Evolutionary conservation across 139 green algal genomes (phyloP).

Genomic region (Closterium sp.): DNA sequence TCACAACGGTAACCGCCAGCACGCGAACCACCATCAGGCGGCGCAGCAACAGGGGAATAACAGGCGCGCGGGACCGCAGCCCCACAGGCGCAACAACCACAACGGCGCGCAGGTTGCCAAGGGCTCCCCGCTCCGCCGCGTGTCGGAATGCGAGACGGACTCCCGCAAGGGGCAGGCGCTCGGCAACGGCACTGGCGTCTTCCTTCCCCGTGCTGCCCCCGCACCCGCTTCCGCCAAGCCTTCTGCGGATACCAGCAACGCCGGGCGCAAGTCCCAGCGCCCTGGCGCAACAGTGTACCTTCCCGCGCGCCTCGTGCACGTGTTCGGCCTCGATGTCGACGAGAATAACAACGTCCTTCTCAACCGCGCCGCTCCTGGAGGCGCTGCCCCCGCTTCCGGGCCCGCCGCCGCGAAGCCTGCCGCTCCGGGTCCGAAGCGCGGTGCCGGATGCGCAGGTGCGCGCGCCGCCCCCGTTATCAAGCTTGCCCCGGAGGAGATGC

Average conservation of each 20-base stretch:
- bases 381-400: not conserved
- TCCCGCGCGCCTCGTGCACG: constrained; percentile 6
- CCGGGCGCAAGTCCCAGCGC: not conserved
- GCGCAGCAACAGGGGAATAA: not conserved
- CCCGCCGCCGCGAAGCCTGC: not conserved
- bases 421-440: not conserved
- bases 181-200: constrained; percentile 2
- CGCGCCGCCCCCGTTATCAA: not conserved
- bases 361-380: not conserved
- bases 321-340: constrained; percentile 2
- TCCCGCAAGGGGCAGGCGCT: not conserved
- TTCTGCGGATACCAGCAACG: not conserved
- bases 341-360: not conserved
- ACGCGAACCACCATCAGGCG: not conserved
- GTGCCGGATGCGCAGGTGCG: not conserved
- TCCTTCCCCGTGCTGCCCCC: not conserved
- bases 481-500: not conserved
- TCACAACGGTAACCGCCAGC: not conserved
- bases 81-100: not conserved
- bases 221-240: not conserved
- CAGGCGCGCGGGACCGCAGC: not conserved
- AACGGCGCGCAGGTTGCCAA: not conserved
- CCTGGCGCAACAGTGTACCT: constrained; percentile 11
- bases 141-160: not conserved
- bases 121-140: not conserved